Evolutionary conservation across 345 rosid genomes (phyloP).

Genomic region (Punica granatum): DNA sequence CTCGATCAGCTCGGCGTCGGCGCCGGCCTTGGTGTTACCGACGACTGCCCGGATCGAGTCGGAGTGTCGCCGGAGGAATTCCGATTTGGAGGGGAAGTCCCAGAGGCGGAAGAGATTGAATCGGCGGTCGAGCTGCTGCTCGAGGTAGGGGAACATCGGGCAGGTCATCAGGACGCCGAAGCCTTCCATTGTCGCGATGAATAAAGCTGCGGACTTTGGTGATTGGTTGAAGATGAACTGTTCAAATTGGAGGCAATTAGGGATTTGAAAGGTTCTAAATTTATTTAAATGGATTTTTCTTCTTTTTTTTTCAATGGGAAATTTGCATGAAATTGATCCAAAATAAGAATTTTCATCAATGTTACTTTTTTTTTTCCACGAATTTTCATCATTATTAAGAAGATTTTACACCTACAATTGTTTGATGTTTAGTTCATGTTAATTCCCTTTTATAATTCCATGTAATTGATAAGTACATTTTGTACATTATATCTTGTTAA

Average conservation of each 20-base stretch:
- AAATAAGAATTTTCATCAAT: too few relatives aligned
- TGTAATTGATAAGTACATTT: too few relatives aligned
- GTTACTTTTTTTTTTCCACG: too few relatives aligned
- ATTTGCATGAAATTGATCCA: too few relatives aligned
- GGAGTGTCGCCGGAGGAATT: conserved; percentile 23
- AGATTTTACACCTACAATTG: too few relatives aligned
- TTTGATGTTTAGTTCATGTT: too few relatives aligned
- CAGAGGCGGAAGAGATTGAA: conserved; percentile 42
- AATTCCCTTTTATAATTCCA: too few relatives aligned
- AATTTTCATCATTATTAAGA: too few relatives aligned
- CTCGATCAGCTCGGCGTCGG: conserved; percentile 44
- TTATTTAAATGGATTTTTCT: background rate
- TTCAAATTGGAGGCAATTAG: background rate
- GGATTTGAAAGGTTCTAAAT: background rate
- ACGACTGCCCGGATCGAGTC: conserved; percentile 39
- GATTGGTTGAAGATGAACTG: background rate
- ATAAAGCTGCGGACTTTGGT: background rate
- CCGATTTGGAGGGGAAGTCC: conserved; percentile 19
- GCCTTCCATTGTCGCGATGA: conserved; percentile 23
- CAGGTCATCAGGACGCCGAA: conserved; percentile 44
- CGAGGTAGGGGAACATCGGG: conserved; percentile 45
- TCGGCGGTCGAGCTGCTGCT: conserved; percentile 35
- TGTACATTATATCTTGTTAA: too few relatives aligned
- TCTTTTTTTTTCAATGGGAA: background rate
- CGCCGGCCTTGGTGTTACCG: conserved; percentile 31